Base-by-base conservation (phyloP, 345 rosid species). In the Populus deltoides region DNA sequence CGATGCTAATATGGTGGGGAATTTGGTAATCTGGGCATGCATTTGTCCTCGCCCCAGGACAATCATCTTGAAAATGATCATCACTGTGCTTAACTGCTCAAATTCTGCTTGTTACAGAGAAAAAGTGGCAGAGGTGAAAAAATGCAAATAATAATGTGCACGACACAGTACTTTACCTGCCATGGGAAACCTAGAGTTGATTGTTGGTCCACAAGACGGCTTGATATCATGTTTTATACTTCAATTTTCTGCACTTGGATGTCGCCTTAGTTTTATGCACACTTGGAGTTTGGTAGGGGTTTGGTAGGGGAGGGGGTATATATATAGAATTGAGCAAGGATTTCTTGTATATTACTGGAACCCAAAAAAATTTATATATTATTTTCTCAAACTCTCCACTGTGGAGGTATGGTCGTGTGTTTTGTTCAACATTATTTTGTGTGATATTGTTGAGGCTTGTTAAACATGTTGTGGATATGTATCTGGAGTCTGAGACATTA, bases 41-140 rank as follows among this genome's bases (percentile, higher is more conserved):
- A 33, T 24, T 51, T 38, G 16, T 41, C 7, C 29, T 66, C n/a
- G 13, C n/a, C 25, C 24, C 0, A 1, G 65, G 65, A 59, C 29
- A 59, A 10, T 59, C 25, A 12, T 59, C 29, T 59, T 25, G 65
- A 59, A 59, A 59, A 25, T 59, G 65, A 59, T 24, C 38, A 0
- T 4, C 25, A 6, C 33, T n/a, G 24, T 31, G n/a, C 38, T 68
- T 73, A 10, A 29, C 73, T 62, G 68, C 8, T 43, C 63, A 69
- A 66, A 33, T 65, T 63, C 9, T 82, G 29, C 36, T 80, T 79
- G 72, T 75, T 82, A 81, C 95, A 96, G 99, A 91, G 83, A 88
- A 90, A 81, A 95, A 90, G 80, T 93, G 99, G 98, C 93, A 88
- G 83, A 89, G 97, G 87, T 92, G 91, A 92, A 69, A 49, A 65